Evolutionary conservation across 2,329 filamentous ascomycete genomes (phyloP), one percentile per base, ranked within the genome.

Genomic region (Botryotinia calthae): DNA sequence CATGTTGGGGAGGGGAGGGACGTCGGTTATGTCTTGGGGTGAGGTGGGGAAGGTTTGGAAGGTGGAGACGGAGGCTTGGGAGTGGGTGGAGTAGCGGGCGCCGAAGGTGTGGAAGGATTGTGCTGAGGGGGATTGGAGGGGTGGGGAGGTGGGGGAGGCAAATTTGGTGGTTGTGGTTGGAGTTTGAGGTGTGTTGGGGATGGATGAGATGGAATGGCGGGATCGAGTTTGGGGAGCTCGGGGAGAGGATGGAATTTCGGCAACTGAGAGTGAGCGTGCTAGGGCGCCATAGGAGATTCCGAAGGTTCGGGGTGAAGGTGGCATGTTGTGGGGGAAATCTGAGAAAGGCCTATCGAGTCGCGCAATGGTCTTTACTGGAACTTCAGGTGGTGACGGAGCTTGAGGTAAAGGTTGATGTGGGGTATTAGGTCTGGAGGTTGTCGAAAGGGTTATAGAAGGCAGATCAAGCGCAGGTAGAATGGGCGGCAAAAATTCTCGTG

Each of bases 51-150:
- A 63, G 22, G 31, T 72, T 28, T 61, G 66, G 34, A 70, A 70
- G 9, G 65, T 70, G 28, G 56, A 70, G 31, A 62, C 16, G 31
- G 71, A 69, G 22, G 71, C 28, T 56, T 67, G 71, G 31, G 66
- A 48, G 44, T 51, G 9, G 28, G 44, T 46, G 58, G 71, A 70
- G 51, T 37, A 37, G 12, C 40, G 46, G 34, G 28, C 28, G 16
- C 71, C 65, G 22, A 72, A 70, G 34, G 66, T 69, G n/a, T 70
- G 71, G 34, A 62, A 63, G 6, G 71, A 70, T 56, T 65, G 56
- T 4, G 66, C 56, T 4, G 65, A 48, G 25, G 71, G 65, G 0
- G 54, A 61, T 34, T 40, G 31, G 5, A 72, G 22, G 20, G 61
- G n/a, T 44, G 66, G 28, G 22, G 54, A 42, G 9, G 22, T 31